A percentile compares a stretch with the other conserved stretches of the same genome.
Conservation (phyloP, 495 filamentous ascomycete species). For the Penicillium verhagenii region DNA sequence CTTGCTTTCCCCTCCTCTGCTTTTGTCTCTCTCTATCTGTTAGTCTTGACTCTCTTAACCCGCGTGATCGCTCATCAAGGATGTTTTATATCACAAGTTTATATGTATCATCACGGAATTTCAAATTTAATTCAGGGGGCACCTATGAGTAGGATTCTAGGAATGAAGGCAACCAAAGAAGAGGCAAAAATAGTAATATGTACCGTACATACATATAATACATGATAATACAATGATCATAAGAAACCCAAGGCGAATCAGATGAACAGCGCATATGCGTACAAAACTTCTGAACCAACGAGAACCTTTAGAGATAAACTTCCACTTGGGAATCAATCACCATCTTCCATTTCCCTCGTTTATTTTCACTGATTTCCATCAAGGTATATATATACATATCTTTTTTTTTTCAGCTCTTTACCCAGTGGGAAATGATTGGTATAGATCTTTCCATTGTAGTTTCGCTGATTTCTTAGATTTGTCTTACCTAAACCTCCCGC, state of each 20-base stretch:
- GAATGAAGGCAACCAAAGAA: constrained; percentile 24
- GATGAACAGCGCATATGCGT: constrained; percentile 20
- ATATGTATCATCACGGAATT: background rate
- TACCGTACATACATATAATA: too few relatives aligned
- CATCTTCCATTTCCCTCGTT: background rate
- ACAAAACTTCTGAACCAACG: constrained; percentile 11
- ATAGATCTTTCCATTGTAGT: background rate
- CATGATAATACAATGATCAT: too few relatives aligned
- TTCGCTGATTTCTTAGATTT: constrained; percentile 3
- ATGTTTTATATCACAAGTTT: background rate
- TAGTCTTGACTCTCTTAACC: background rate
- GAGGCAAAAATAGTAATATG: too few relatives aligned
- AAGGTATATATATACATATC: background rate
- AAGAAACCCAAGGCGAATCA: constrained; percentile 21
- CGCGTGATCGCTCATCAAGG: background rate
- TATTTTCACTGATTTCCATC: background rate
- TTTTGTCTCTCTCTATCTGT: background rate
- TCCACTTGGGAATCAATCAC: background rate
- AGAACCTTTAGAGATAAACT: constrained; percentile 6
- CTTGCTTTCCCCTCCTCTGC: background rate
- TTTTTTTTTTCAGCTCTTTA: background rate
- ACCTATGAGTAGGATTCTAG: background rate
- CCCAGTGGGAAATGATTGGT: background rate
- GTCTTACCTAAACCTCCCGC: constrained; percentile 17
- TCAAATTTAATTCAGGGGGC: background rate